phyloP scores from a whole-genome alignment of 1,284 basidiomycete genomes.

The Trametes hirsuta region DNA sequence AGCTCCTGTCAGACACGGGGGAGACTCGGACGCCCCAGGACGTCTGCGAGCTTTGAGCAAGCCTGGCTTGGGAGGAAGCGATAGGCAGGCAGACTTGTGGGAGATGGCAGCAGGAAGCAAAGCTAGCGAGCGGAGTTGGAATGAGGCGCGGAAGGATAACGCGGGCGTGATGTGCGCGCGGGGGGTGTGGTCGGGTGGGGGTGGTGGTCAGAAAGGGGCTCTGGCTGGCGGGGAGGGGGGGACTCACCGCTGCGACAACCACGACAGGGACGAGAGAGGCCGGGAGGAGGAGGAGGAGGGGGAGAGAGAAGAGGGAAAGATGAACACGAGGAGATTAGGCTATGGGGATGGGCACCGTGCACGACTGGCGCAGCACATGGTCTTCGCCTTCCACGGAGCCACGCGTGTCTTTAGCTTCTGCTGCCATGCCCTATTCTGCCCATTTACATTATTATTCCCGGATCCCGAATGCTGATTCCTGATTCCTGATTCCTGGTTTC shows the following conservation, averaged over 20 bases:
- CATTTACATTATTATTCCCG: constrained; percentile 14
- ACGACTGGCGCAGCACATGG: constrained; percentile 30
- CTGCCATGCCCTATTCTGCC: constrained; percentile 20
- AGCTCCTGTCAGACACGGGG: constrained; percentile 24
- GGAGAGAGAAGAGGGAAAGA: constrained; percentile 17
- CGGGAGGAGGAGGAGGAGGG: constrained; percentile 32
- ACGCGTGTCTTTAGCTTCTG: constrained; percentile 27
- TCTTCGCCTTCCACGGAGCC: constrained; percentile 29
- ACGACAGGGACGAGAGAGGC: constrained; percentile 27
- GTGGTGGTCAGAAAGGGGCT: constrained; percentile 12
- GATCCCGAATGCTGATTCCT: no score
- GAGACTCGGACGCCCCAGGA: constrained; percentile 28
- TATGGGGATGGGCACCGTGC: constrained; percentile 20
- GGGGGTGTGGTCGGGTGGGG: constrained; percentile 2
- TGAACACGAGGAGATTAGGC: constrained; percentile 21
- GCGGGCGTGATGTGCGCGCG: constrained; percentile 19
- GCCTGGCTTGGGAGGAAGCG: constrained; percentile 30
- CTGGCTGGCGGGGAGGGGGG: neutral
- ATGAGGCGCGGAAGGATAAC: constrained; percentile 25
- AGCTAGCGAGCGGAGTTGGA: constrained; percentile 31
- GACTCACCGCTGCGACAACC: constrained; percentile 27
- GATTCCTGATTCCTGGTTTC: no score
- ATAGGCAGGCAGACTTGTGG: constrained; percentile 30
- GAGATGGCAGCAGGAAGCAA: constrained; percentile 38
- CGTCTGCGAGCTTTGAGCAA: constrained; percentile 30